Base-by-base conservation (phyloP, 352 stramenopile species). In the Globisporangium radiosum region DNA sequence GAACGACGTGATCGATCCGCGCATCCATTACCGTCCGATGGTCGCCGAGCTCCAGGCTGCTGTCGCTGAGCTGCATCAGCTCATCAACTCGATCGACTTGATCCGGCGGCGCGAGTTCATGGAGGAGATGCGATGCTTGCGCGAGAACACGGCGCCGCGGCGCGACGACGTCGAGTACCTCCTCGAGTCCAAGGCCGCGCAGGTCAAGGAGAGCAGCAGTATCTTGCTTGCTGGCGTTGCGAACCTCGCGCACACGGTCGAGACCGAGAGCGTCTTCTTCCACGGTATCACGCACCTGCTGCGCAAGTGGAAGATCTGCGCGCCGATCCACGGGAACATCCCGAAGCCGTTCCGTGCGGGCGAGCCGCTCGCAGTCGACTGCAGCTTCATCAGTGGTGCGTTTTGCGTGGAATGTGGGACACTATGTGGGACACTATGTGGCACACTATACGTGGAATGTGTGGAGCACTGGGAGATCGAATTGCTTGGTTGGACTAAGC, bases 31-130 rank as follows among this genome's bases (percentile, higher is more conserved):
- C 60, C 78, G 75, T 1, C 82, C 86, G 8, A 92, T 95, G 78
- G 86, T 95, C 56, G 53, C 69, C 5, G 85, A 95, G 64, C 74
- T 95, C 3, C 85, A 95, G 60, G 76, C 73, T 0, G 82, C 83
- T 36, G 73, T 90, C 38, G 81, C 84, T 9, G 85, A 93, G 52
- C 68, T 93, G 37, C 81, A 93, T 56, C 83, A 95, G 63, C 67
- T 95, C 11, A 92, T 95, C 57, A 93, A 93, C 66, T 90, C 85
- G 17, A 92, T 95, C 52, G 85, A 95, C 59, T 62, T 95, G 47
- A 90, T 95, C 42, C 76, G 82, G 5, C 70, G 76, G 52, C 81
- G 75, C 10, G 80, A 92, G 48, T 95, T 87, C 54, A 57, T 95
- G 49, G 83, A 95, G 62, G 85, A 95, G 43, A 90, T 92, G 78